Evolutionary conservation across 495 filamentous ascomycete genomes (phyloP).

Genomic region (Neurospora sp.): DNA sequence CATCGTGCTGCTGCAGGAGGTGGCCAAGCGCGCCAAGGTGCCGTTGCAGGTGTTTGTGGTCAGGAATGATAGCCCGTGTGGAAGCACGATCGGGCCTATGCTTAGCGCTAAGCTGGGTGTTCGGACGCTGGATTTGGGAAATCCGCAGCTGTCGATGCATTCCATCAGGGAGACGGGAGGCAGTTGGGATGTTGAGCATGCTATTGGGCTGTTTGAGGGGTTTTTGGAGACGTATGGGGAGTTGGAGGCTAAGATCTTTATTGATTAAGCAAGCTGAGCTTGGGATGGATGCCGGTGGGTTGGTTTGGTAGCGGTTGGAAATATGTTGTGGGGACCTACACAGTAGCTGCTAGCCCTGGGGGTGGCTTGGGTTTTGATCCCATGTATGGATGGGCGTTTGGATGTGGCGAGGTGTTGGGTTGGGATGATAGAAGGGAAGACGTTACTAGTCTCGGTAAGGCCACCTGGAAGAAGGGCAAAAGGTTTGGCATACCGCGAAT

Average conservation of each 20-base stretch:
- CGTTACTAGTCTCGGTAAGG: neutral
- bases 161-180: slow-evolving; percentile 90
- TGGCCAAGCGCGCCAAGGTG: slow-evolving; percentile 56
- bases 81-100: slow-evolving; percentile 95
- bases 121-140: slow-evolving; percentile 85
- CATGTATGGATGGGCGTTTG: neutral
- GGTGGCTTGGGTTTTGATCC: neutral
- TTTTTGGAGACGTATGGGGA: slow-evolving; percentile 79
- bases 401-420: neutral
- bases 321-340: neutral
- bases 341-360: neutral
- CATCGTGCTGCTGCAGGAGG: slow-evolving; percentile 84
- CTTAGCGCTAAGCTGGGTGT: slow-evolving; percentile 74
- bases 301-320: neutral
- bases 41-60: slow-evolving; percentile 95
- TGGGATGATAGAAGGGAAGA: neutral
- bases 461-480: neutral
- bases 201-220: slow-evolving; percentile 73
- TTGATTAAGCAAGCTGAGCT: slow-evolving; percentile 44
- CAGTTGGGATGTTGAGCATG: slow-evolving; percentile 77
- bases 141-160: slow-evolving; percentile 96
- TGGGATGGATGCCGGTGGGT: neutral
- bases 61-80: slow-evolving; percentile 87
- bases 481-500: neutral
- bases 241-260: slow-evolving; percentile 67